Conservation (phyloP, 805 yeast genomes). For the Yarrowia osloensis region DNA sequence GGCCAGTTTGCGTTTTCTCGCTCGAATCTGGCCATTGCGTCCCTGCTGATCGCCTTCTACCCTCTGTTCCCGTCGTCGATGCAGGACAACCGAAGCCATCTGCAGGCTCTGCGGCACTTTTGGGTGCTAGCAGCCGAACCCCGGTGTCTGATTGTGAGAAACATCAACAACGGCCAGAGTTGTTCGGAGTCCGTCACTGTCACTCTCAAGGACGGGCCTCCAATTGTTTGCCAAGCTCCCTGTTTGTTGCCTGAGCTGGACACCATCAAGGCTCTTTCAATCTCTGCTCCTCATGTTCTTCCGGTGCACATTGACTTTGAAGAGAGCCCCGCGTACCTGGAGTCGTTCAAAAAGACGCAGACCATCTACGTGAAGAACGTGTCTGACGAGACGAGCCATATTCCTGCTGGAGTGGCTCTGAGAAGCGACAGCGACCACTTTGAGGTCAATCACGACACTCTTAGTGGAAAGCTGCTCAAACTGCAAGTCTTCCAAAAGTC, state of each 20-base stretch:
- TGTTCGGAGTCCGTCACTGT: slow-evolving; percentile 51
- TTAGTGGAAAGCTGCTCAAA: slow-evolving; percentile 19
- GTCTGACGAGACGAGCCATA: slow-evolving; percentile 37
- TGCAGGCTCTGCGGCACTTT: slow-evolving; percentile 84
- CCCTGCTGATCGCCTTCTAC: slow-evolving; percentile 71
- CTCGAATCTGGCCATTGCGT: slow-evolving; percentile 64
- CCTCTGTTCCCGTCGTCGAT: slow-evolving; percentile 61
- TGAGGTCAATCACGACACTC: slow-evolving; percentile 2
- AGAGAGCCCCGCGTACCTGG: slow-evolving; percentile 32
- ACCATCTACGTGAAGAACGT: slow-evolving; percentile 41
- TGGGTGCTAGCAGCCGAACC: slow-evolving; percentile 86
- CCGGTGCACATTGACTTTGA: slow-evolving; percentile 58
- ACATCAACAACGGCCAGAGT: slow-evolving; percentile 62
- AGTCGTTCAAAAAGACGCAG: slow-evolving; percentile 21
- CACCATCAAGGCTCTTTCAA: slow-evolving; percentile 49
- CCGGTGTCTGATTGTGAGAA: slow-evolving; percentile 76
- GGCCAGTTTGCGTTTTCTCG: slow-evolving; percentile 81
- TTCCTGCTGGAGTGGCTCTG: slow-evolving; percentile 41
- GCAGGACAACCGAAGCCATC: slow-evolving; percentile 56
- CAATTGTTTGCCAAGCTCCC: slow-evolving; percentile 54
- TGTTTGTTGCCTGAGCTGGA: slow-evolving; percentile 65
- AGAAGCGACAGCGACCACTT: slow-evolving; percentile 46
- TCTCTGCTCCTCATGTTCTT: slow-evolving; percentile 49
- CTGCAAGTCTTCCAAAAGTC: slow-evolving; percentile 25
- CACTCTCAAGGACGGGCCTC: slow-evolving; percentile 46